Percentiles rank a stretch among this genome's conserved stretches.
phyloP scores from a whole-genome alignment of 2,329 filamentous ascomycete species.

The Rhynchosporium graminicola region DNA sequence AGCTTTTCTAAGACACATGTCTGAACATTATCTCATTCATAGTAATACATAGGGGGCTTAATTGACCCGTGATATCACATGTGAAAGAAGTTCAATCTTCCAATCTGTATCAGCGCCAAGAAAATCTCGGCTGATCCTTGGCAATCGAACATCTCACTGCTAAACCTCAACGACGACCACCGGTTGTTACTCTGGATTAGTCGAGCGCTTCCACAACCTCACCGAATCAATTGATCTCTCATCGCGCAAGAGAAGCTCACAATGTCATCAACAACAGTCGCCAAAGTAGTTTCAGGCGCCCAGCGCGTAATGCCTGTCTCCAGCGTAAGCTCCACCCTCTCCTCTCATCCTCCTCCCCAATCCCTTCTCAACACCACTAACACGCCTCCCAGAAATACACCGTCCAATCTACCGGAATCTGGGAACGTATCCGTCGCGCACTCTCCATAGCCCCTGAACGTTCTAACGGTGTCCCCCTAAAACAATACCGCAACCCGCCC shows the following conservation, averaged over 20 bases:
- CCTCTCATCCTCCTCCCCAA: background rate
- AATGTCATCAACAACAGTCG: conserved; percentile 53
- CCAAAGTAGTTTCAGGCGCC: conserved; percentile 59
- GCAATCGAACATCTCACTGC: conserved; percentile 6
- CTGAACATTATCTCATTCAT: no score
- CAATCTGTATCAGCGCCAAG: background rate
- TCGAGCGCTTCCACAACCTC: conserved; percentile 17
- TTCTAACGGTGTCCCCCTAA: conserved; percentile 88
- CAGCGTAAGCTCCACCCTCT: conserved; percentile 51
- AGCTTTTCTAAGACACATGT: no score
- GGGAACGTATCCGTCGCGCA: conserved; percentile 77
- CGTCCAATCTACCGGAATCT: conserved; percentile 84
- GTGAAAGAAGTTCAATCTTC: background rate
- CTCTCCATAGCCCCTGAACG: conserved; percentile 83
- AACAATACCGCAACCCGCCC: conserved; percentile 87
- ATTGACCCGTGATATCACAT: no score
- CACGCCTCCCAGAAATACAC: conserved; percentile 79
- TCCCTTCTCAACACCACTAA: conserved; percentile 28
- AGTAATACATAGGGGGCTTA: no score
- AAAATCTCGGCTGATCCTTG: conserved; percentile 18
- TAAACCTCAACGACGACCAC: conserved; percentile 24
- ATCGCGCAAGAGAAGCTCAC: conserved; percentile 27
- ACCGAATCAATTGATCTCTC: conserved; percentile 35
- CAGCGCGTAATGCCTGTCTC: conserved; percentile 57
- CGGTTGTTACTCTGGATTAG: background rate